Percentiles rank a stretch among this genome's conserved stretches.
Conservation (phyloP, 2,329 filamentous ascomycete species). For the Xylariaceae sp. region DNA sequence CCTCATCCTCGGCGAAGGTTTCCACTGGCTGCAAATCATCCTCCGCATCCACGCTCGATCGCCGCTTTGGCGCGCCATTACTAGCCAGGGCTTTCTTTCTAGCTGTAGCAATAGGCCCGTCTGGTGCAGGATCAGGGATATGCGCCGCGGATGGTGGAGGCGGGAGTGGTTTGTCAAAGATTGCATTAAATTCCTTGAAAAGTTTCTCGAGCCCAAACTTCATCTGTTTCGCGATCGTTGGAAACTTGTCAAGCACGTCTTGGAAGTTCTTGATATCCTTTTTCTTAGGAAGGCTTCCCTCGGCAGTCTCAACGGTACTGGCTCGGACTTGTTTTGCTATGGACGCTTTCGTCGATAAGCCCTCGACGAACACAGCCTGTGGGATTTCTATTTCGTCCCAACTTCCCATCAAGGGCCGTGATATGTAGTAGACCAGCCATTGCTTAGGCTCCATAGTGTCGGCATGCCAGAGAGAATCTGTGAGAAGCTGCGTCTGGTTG, state of each 20-base stretch:
- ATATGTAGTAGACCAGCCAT: slow-evolving; percentile 97
- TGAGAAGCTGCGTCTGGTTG: slow-evolving; percentile 80
- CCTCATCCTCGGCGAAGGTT: slow-evolving; percentile 79
- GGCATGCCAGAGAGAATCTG: slow-evolving; percentile 81
- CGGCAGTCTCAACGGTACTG: slow-evolving; percentile 37
- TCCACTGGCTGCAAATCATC: slow-evolving; percentile 48
- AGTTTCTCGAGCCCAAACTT: slow-evolving; percentile 82
- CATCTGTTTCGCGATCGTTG: slow-evolving; percentile 95
- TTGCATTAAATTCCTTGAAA: slow-evolving; percentile 81
- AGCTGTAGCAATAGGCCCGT: slow-evolving; percentile 51
- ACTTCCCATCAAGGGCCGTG: slow-evolving; percentile 75
- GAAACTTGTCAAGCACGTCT: slow-evolving; percentile 85
- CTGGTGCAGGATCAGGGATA: slow-evolving; percentile 54
- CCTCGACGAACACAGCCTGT: slow-evolving; percentile 55
- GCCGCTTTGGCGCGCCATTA: slow-evolving; percentile 40
- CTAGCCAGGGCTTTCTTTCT: slow-evolving; percentile 49
- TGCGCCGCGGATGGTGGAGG: slow-evolving; percentile 60
- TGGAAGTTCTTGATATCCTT: slow-evolving; percentile 89
- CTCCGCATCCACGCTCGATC: slow-evolving; percentile 35
- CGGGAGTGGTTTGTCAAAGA: slow-evolving; percentile 79
- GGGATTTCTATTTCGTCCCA: slow-evolving; percentile 71
- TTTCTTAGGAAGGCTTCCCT: slow-evolving; percentile 58
- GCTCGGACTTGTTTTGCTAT: slow-evolving; percentile 33
- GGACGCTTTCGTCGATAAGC: slow-evolving; percentile 36
- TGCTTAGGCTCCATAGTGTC: slow-evolving; percentile 83